A percentile compares a stretch with the other conserved stretches of the same genome.
Conservation (phyloP, 2,329 filamentous ascomycete species). For the Coleophoma cylindrospora region DNA sequence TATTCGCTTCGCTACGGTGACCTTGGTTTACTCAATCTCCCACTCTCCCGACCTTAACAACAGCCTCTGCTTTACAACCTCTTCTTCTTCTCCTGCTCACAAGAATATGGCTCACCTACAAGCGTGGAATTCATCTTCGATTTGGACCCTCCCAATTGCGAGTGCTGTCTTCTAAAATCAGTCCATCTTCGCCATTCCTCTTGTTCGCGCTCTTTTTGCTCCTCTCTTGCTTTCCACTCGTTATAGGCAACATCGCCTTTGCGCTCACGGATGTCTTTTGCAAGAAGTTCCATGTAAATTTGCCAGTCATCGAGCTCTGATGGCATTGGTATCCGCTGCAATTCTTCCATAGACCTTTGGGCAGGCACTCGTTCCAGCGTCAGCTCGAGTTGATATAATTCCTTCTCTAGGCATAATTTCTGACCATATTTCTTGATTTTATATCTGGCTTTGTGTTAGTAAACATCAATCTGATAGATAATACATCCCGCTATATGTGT, state of each 20-base stretch:
- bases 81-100: too few species aligned
- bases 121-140: neutral
- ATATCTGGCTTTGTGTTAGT: conserved; percentile 31
- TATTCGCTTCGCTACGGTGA: too few species aligned
- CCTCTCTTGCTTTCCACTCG: conserved; percentile 4
- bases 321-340: conserved; percentile 40
- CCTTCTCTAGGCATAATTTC: conserved; percentile 31
- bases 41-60: too few species aligned
- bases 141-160: neutral
- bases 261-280: conserved; percentile 29
- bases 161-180: neutral
- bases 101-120: too few species aligned
- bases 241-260: conserved; percentile 31
- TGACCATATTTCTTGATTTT: conserved; percentile 39
- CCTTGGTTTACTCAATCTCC: too few species aligned
- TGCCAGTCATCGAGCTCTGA: conserved; percentile 51
- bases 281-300: conserved; percentile 39
- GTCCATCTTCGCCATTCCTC: neutral
- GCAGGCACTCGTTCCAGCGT: conserved; percentile 37
- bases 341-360: conserved; percentile 35
- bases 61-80: too few species aligned
- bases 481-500: too few species aligned
- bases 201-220: conserved; percentile 2
- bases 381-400: conserved; percentile 38
- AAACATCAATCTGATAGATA: too few species aligned